Conservation (phyloP, 352 stramenopile species). For the Phytophthora tubulina region DNA sequence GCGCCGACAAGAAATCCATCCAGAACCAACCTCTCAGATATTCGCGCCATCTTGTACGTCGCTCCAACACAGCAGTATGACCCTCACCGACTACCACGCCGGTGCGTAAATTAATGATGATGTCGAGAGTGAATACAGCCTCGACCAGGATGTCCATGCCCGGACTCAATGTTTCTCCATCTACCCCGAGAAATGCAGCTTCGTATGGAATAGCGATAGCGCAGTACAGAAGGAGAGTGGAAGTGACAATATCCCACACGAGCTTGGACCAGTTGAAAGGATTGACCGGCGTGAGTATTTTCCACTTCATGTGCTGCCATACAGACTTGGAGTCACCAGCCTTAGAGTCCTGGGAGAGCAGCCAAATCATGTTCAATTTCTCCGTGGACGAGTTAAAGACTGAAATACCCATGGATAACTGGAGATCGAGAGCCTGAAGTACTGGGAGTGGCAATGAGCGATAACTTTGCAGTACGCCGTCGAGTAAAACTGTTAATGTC, state of each 20-base stretch:
- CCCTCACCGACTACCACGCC: slow-evolving; percentile 45
- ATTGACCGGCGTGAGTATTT: slow-evolving; percentile 50
- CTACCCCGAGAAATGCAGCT: slow-evolving; percentile 60
- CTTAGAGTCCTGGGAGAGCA: slow-evolving; percentile 54
- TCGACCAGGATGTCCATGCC: slow-evolving; percentile 58
- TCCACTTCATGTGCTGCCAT: slow-evolving; percentile 42
- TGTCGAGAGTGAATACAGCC: slow-evolving; percentile 61
- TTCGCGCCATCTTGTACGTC: slow-evolving; percentile 37
- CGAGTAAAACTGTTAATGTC: slow-evolving; percentile 70
- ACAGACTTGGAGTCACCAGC: slow-evolving; percentile 5
- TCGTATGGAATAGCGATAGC: slow-evolving; percentile 72
- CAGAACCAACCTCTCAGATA: slow-evolving; percentile 82
- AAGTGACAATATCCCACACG: slow-evolving; percentile 63
- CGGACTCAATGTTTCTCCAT: slow-evolving; percentile 30
- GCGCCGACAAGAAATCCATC: slow-evolving; percentile 73
- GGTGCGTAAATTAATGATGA: slow-evolving; percentile 67
- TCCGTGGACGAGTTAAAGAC: slow-evolving; percentile 81
- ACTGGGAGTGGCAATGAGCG: slow-evolving; percentile 66
- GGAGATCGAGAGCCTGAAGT: slow-evolving; percentile 68
- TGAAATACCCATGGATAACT: slow-evolving; percentile 80
- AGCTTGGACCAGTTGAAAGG: slow-evolving; percentile 61
- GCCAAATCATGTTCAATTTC: slow-evolving; percentile 73
- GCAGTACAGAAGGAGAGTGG: slow-evolving; percentile 58
- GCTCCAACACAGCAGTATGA: slow-evolving; percentile 50
- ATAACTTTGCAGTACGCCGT: slow-evolving; percentile 70